Evolutionary conservation across 192 early-diverging fungal species (phyloP).

Genomic region (Nowakowskiella sp.): DNA sequence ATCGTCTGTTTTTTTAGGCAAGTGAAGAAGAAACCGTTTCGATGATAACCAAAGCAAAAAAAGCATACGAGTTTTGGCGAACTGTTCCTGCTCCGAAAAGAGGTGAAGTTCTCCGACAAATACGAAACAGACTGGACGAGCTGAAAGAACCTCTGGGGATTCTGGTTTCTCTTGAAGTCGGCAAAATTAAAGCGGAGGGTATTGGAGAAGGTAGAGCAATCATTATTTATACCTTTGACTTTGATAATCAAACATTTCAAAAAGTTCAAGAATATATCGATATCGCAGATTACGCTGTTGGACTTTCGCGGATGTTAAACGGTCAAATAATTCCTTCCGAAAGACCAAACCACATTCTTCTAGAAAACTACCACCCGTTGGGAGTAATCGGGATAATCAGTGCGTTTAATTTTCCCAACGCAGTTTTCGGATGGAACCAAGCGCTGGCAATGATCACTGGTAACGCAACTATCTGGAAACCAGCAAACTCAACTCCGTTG

Average conservation of each 20-base stretch:
- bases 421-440: slow-evolving; percentile 92
- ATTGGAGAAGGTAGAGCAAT: slow-evolving; percentile 56
- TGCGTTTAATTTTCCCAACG: slow-evolving; percentile 90
- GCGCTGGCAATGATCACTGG: slow-evolving; percentile 83
- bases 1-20: background rate
- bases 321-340: slow-evolving; percentile 84
- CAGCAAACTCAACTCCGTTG: slow-evolving; percentile 25
- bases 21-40: background rate
- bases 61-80: slow-evolving; percentile 29
- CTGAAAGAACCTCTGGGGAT: slow-evolving; percentile 74
- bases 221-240: background rate
- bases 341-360: slow-evolving; percentile 84
- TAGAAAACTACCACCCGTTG: slow-evolving; percentile 92
- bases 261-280: slow-evolving; percentile 92
- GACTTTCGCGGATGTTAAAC: slow-evolving; percentile 70
- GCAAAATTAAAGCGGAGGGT: slow-evolving; percentile 89
- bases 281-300: slow-evolving; percentile 84
- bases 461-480: slow-evolving; percentile 83
- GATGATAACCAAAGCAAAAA: background rate
- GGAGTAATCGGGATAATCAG: slow-evolving; percentile 88
- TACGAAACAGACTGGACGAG: slow-evolving; percentile 70
- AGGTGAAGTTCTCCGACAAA: slow-evolving; percentile 83
- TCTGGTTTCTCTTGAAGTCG: slow-evolving; percentile 76
- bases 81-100: slow-evolving; percentile 83
- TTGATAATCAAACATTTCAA: background rate